Percentiles rank a stretch among this genome's conserved stretches.
Evolutionary conservation across 352 stramenopile genomes (phyloP).

Genomic region (Pythium myriotylum): DNA sequence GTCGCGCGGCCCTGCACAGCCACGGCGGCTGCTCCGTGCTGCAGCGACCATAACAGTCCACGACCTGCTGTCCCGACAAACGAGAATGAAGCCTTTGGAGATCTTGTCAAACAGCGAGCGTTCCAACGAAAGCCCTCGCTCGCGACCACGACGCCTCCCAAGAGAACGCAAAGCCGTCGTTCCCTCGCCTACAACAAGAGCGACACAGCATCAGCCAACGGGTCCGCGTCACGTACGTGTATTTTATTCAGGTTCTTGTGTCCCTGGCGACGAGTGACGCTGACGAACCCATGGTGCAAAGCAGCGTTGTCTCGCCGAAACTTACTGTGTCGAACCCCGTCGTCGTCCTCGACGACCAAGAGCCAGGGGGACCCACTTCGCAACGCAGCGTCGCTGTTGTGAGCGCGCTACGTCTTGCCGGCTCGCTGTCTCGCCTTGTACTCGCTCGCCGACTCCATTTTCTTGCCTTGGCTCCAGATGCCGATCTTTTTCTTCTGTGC

Average conservation of each 20-base stretch:
- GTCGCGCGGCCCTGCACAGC: constrained; percentile 25
- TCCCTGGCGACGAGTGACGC: neutral
- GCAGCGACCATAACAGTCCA: neutral
- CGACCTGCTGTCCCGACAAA: neutral
- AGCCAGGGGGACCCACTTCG: constrained; percentile 1
- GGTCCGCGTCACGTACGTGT: constrained; percentile 17
- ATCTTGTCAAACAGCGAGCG: constrained; percentile 62
- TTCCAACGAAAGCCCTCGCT: constrained; percentile 55
- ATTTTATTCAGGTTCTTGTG: neutral
- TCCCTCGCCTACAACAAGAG: constrained; percentile 1
- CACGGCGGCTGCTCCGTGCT: constrained; percentile 13
- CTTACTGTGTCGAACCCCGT: constrained; percentile 18
- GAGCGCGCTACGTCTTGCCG: constrained; percentile 24
- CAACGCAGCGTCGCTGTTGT: constrained; percentile 15
- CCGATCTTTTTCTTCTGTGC: constrained; percentile 65
- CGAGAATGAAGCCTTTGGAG: constrained; percentile 32
- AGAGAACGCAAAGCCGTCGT: constrained; percentile 29
- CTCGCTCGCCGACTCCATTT: constrained; percentile 69
- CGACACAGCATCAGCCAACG: neutral
- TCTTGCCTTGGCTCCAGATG: constrained; percentile 79
- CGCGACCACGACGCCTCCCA: constrained; percentile 21
- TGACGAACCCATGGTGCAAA: neutral
- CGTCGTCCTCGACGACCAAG: constrained; percentile 2
- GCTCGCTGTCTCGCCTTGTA: constrained; percentile 79
- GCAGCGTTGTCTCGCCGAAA: constrained; percentile 24